phyloP scores from a whole-genome alignment of 768 basidiomycete genomes.

The Epithele typhae region DNA sequence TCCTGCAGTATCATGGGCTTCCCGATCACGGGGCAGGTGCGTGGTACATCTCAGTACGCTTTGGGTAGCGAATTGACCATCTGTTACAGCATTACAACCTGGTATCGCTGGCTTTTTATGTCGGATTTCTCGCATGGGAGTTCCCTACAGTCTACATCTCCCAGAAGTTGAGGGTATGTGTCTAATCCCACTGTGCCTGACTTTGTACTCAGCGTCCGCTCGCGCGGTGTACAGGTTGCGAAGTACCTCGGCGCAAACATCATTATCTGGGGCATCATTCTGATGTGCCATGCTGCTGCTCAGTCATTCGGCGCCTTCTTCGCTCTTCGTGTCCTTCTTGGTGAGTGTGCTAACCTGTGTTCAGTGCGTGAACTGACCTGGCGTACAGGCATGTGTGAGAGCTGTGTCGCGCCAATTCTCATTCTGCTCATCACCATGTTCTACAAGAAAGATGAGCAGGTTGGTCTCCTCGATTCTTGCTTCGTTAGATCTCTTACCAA shows the following conservation, averaged over 20 bases:
- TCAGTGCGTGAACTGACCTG: no score
- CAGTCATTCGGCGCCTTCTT: conserved; percentile 60
- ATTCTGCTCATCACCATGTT: conserved; percentile 65
- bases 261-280: conserved; percentile 51
- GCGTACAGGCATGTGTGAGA: conserved; percentile 57
- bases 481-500: no score
- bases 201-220: no score
- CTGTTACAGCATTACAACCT: conserved; percentile 51
- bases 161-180: conserved; percentile 41
- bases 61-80: no score
- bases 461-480: conserved; percentile 1
- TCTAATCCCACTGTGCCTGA: background rate
- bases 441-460: conserved; percentile 66
- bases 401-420: conserved; percentile 58
- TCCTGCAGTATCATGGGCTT: conserved; percentile 55
- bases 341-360: conserved; percentile 21
- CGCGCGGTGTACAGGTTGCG: conserved; percentile 32
- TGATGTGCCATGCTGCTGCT: conserved; percentile 58
- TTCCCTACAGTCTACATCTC: conserved; percentile 65
- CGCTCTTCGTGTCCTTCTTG: conserved; percentile 55
- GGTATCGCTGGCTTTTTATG: conserved; percentile 59
- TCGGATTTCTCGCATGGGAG: conserved; percentile 58
- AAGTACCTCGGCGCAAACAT: conserved; percentile 53
- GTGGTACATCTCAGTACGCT: background rate
- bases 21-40: conserved; percentile 57